Percentiles rank a stretch among this genome's conserved stretches.
phyloP scores from a whole-genome alignment of 768 basidiomycete species.

The Lentinula detonsa region DNA sequence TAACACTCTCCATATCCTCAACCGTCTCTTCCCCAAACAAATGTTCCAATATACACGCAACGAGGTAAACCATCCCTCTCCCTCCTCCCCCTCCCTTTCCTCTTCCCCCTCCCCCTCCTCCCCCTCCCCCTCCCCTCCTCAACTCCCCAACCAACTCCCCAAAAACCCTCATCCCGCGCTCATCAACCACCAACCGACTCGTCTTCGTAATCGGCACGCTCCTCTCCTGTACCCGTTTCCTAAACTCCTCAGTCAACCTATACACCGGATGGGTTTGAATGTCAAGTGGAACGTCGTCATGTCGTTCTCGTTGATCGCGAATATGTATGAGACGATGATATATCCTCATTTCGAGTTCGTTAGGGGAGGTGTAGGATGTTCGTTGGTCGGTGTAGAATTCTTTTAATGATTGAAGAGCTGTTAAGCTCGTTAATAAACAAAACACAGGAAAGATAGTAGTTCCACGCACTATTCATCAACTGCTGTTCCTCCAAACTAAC shows the following conservation, averaged over 20 bases:
- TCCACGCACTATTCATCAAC: conserved; percentile 77
- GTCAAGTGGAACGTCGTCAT: conserved; percentile 61
- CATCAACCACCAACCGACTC: conserved; percentile 58
- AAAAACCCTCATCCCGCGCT: conserved; percentile 63
- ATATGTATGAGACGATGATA: conserved; percentile 93
- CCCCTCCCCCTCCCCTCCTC: conserved; percentile 37
- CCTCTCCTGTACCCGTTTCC: conserved; percentile 71
- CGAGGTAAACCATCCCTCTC: conserved; percentile 73
- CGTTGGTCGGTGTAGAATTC: conserved; percentile 89
- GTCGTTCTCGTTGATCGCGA: conserved; percentile 74
- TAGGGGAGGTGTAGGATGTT: conserved; percentile 55
- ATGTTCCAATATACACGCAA: conserved; percentile 85
- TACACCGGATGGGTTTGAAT: conserved; percentile 73
- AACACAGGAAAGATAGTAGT: not conserved
- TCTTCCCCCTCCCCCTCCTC: conserved; percentile 61
- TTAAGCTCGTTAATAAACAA: not conserved
- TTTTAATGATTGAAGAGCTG: conserved; percentile 88
- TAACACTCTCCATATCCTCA: conserved; percentile 65
- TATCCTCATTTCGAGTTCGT: conserved; percentile 93
- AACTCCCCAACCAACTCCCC: conserved; percentile 55
- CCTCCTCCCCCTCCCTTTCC: conserved; percentile 51
- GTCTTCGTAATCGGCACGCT: conserved; percentile 70
- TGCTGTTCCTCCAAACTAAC: conserved; percentile 80
- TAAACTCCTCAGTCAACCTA: conserved; percentile 76
- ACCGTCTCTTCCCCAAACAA: conserved; percentile 79